Evolutionary conservation across 2,329 filamentous ascomycete species (phyloP), one percentile per base, ranked within the genome.

Genomic region (Aspergillus brunneoviolaceus): DNA sequence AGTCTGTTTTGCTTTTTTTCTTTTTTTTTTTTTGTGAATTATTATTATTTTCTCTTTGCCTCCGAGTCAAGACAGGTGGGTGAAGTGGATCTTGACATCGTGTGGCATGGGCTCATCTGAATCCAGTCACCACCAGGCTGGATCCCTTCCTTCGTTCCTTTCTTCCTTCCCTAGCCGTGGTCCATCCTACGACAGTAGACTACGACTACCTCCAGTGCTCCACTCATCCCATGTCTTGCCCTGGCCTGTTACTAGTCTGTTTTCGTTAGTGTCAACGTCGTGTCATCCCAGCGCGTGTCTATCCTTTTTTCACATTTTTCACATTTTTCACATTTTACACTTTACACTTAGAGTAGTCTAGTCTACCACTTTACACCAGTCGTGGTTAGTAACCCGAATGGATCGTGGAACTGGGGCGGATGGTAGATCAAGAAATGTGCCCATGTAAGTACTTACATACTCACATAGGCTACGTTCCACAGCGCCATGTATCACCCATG

Each of bases 251-350:
- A 51, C 65, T 69, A 70, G 63, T 63, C 70, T 68, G 62, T 51
- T 67, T 71, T 71, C 65, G 65, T 69, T 71, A 69, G 70, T 72
- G 71, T 74, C 72, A 75, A 74, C 70, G 72, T 74, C 70, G 72
- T 75, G 73, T 73, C 72, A 74, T 72, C 66, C 66, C 67, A 71
- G 67, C 68, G 72, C 73, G 69, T 70, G 56, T 51, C 49, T 19
- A n/a, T 45, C 39, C 16, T 9, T 45, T 58, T 27, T 49, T 51
- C 25, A 49, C 42, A 33, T 52, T 58, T 27, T 49, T 51, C 25
- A 49, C 42, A 33, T 52, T 57, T 39, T 25, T 12, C 21, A 11
- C 52, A 42, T 35, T 59, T 31, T 25, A 23, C 12, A 27, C 7
- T 50, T 35, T 35, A 35, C 12, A 35, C 33, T 35, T 35, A 29